A percentile compares a stretch with the other conserved stretches of the same genome.
Conservation (phyloP, 208 protist genomes). For the Porcisia deanei region DNA sequence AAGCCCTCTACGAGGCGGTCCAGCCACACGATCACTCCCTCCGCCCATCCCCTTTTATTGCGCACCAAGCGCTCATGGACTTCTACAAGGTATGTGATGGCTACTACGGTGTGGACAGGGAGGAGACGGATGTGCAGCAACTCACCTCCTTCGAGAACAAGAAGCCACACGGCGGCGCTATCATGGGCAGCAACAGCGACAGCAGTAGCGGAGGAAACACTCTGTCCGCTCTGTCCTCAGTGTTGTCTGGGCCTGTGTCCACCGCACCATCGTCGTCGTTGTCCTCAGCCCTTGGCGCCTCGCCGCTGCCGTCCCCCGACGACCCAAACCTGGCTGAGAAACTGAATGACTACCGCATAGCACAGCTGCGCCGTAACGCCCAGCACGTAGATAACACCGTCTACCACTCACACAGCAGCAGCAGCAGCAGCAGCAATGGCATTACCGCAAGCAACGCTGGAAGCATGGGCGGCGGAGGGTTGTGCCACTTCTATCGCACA, state of each 20-base stretch:
- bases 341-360: constrained; percentile 71
- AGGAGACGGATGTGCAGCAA: constrained; percentile 35
- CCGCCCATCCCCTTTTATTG: constrained; percentile 57
- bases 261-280: not conserved
- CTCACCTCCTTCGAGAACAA: constrained; percentile 25
- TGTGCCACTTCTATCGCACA: constrained; percentile 71
- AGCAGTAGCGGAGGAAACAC: constrained; percentile 12
- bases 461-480: not conserved
- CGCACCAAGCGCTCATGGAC: constrained; percentile 77
- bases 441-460: too few species aligned
- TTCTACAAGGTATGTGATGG: constrained; percentile 72
- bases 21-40: constrained; percentile 61
- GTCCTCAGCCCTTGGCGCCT: not conserved
- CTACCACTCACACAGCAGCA: constrained; percentile 24
- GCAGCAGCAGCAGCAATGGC: not conserved
- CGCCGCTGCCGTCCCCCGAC: constrained; percentile 27
- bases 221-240: constrained; percentile 2
- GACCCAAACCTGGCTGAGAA: constrained; percentile 35
- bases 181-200: constrained; percentile 4
- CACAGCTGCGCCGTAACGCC: constrained; percentile 71
- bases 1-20: constrained; percentile 42
- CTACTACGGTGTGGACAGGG: constrained; percentile 55
- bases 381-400: constrained; percentile 63
- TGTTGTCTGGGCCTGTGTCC: constrained; percentile 1
- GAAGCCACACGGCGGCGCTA: not conserved